Base-by-base conservation (phyloP, 495 filamentous ascomycete species). In the Rhizodiscina lignyota region DNA sequence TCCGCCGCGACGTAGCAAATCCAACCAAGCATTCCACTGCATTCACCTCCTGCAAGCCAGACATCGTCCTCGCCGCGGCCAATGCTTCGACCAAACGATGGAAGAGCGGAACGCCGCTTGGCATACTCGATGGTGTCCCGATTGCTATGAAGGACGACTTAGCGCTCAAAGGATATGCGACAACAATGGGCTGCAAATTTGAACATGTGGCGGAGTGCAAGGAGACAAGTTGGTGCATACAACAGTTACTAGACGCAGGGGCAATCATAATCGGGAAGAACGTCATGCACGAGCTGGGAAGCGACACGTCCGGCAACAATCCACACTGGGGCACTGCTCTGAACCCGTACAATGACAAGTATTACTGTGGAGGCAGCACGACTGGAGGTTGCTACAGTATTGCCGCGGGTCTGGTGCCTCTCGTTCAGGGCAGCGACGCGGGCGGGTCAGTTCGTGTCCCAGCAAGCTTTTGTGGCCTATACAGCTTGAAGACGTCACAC, bases 261-360 rank as follows among this genome's bases (percentile, higher is more conserved):
- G 85, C 75, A 8, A 67, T 94, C 27, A 62, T 93, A 15, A 52
- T 94, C 35, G 87, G 84, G 10, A 93, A 91, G 57, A 67, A 74
- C 19, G 86, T 72, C 27, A 93, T 94, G 87, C 85, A 94, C 55
- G 86, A 96, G 58, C 53, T 91, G 4, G 87, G 87, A 3, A 57
- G 79, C 68, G 83, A 87, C 44, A 83, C 77, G 5, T 83, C 72
- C 18, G 84, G 85, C 54, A 84, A 83, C 59, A 87, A 91, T 42
- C 79, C 79, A 16, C 70, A 68, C 35, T 67, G 68, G 44, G 85
- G 86, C 13, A 93, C 84, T 0, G 80, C 86, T 0, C 56, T 65
- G 2, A 96, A 96, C 55, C 89, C 86, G 30, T 72, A 83, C 47
- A 85, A 91, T 51, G 51, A 57, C 0, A 45, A 62, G 2, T 93